phyloP scores from a whole-genome alignment of 176 grass and related monocot genomes.

The Areca catechu region DNA sequence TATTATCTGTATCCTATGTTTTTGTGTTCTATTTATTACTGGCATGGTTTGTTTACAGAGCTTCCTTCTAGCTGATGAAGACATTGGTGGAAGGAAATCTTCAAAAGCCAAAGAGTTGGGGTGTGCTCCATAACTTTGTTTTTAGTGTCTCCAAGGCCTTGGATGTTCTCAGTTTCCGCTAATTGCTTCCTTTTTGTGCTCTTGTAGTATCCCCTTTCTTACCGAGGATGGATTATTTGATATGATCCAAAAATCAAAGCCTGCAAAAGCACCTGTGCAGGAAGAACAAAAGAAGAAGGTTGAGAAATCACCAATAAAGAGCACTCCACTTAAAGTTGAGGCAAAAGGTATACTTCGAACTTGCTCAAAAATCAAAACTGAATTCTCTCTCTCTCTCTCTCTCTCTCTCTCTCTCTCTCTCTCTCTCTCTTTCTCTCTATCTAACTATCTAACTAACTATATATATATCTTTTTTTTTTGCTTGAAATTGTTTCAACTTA shows the following conservation, averaged over 20 bases:
- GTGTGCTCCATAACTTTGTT: constrained; percentile 35
- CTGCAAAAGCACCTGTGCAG: constrained; percentile 36
- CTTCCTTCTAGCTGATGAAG: constrained; percentile 93
- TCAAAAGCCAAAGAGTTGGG: constrained; percentile 85
- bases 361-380: no score
- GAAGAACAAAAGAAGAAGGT: constrained; percentile 45
- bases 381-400: no score
- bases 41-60: constrained; percentile 31
- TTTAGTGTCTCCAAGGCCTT: not conserved
- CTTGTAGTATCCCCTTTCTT: constrained; percentile 63
- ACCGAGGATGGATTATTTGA: constrained; percentile 97
- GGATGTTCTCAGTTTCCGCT: constrained; percentile 19
- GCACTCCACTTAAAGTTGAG: constrained; percentile 53
- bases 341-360: constrained; percentile 39
- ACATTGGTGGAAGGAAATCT: constrained; percentile 91
- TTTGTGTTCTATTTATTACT: constrained; percentile 1
- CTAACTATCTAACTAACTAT: no score
- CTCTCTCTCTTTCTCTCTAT: no score
- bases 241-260: constrained; percentile 81
- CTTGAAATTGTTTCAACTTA: no score
- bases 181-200: constrained; percentile 12
- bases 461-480: no score
- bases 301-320: constrained; percentile 44
- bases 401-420: no score
- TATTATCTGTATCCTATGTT: constrained; percentile 12